phyloP scores from a whole-genome alignment of 2,329 filamentous ascomycete genomes.

The Ceratocystis lukuohia region DNA sequence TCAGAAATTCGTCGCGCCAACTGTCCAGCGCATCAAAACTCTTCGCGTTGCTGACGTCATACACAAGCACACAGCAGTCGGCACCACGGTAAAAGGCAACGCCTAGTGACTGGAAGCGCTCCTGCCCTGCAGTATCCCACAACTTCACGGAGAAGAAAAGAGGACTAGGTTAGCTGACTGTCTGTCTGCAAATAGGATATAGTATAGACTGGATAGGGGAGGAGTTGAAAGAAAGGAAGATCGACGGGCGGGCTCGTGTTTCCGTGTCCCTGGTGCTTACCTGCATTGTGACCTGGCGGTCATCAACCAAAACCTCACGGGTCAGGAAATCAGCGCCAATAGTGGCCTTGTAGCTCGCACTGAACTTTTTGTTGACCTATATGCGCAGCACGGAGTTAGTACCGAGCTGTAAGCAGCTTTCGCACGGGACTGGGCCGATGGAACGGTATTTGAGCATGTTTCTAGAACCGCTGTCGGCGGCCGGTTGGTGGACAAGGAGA shows the following conservation, averaged over 20 bases:
- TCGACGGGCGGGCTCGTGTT: background rate
- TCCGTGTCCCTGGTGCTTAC: constrained; percentile 30
- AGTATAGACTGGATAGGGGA: background rate
- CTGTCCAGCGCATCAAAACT: constrained; percentile 97
- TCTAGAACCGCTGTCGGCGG: background rate
- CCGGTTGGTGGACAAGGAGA: background rate
- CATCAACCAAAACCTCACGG: constrained; percentile 93
- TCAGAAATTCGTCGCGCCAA: constrained; percentile 96
- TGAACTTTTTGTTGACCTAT: constrained; percentile 99
- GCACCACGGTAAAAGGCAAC: constrained; percentile 96
- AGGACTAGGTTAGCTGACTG: background rate
- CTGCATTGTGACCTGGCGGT: constrained; percentile 97
- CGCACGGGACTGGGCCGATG: background rate
- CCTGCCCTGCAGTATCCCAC: constrained; percentile 95
- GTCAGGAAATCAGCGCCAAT: constrained; percentile 98
- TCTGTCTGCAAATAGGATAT: background rate
- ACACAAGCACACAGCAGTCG: constrained; percentile 95
- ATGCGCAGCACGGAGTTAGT: background rate
- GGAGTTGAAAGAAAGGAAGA: background rate
- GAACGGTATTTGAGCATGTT: background rate
- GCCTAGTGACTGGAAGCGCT: constrained; percentile 91
- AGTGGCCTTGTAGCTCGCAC: constrained; percentile 97
- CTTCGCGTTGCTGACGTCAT: constrained; percentile 98
- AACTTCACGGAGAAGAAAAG: constrained; percentile 41
- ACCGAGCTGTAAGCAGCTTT: background rate